Evolutionary conservation across 805 yeast genomes (phyloP).

Genomic region (Candida silvicultrix): DNA sequence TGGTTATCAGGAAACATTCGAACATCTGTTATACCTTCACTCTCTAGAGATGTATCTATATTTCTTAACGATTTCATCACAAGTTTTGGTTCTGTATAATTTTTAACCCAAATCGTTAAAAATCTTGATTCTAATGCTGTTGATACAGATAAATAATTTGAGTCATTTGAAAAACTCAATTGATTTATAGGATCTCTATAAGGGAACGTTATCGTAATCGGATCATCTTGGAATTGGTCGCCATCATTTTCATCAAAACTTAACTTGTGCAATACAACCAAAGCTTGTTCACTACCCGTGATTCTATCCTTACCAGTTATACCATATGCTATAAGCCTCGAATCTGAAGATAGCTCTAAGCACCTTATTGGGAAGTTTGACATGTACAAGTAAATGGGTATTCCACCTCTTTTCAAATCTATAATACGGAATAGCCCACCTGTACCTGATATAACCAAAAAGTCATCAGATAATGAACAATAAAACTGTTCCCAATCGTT

Average conservation of each 20-base stretch:
- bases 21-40: slow-evolving; percentile 85
- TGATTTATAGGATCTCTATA: slow-evolving; percentile 80
- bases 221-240: slow-evolving; percentile 26
- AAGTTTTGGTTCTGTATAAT: slow-evolving; percentile 57
- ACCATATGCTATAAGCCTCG: slow-evolving; percentile 67
- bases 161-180: slow-evolving; percentile 66
- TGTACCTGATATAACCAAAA: slow-evolving; percentile 63
- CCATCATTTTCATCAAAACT: slow-evolving; percentile 1
- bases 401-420: slow-evolving; percentile 49
- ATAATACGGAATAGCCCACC: slow-evolving; percentile 64
- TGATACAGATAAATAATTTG: slow-evolving; percentile 66
- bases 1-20: slow-evolving; percentile 65
- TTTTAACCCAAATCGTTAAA: slow-evolving; percentile 62
- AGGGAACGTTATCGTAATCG: slow-evolving; percentile 74
- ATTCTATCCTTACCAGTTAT: slow-evolving; percentile 73
- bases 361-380: slow-evolving; percentile 77
- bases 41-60: slow-evolving; percentile 60
- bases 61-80: slow-evolving; percentile 64
- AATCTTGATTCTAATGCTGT: slow-evolving; percentile 67
- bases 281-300: slow-evolving; percentile 68
- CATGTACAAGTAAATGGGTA: slow-evolving; percentile 59
- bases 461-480: slow-evolving; percentile 51
- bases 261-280: slow-evolving; percentile 53
- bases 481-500: slow-evolving; percentile 53
- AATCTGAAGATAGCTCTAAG: slow-evolving; percentile 61